Evolutionary conservation across 495 filamentous ascomycete genomes (phyloP), one percentile per base, ranked within the genome.

Genomic region (Penicillium parvum): DNA sequence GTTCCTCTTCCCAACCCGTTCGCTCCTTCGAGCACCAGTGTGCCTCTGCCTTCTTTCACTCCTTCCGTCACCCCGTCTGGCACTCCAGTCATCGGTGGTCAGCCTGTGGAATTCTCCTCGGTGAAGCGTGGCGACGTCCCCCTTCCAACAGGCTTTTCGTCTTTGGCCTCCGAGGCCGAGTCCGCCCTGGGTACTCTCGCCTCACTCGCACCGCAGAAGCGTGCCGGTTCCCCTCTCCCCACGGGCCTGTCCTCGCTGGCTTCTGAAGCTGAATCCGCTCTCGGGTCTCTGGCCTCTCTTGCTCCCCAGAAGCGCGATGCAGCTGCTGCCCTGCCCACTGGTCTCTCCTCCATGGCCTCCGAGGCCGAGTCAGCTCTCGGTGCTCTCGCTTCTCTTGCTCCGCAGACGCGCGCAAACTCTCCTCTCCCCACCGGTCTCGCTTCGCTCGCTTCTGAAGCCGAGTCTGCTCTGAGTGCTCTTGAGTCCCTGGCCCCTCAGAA

Each of bases 361-460:
- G 46, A 49, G 42, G 46, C 34, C 17, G 32, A 49, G 28, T 49
- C 46, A 0, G 27, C 23, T 1, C 21, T n/a, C 5, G 20, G 17
- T 3, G 46, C 46, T 8, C 15, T 49, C 1, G 39, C 46, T 3
- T 43, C 46, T 11, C 19, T 12, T 1, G 46, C 30, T 12, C 22
- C 40, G 3, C 26, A 43, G 15, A 57, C 53, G 50, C 46, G 46
- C 7, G 44, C 30, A 7, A 42, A 39, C 4, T 41, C 40, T 17
- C 23, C 45, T 3, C 33, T 56, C n/a, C 53, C 53, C 12, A 55
- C 43, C 12, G 43, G 45, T 25, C 43, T 52, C 0, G 35, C 49
- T 2, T 52, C 49, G 9, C 21, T 52, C 7, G 16, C 41, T 5
- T 43, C 49, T 5, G 49, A 52, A 9, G 49, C 49, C 12, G 25